These are phyloP conservation scores for Sporothrix humicola DNA, from an alignment of 2,329 filamentous ascomycete genomes.

Conservation along the genomic window DNA sequence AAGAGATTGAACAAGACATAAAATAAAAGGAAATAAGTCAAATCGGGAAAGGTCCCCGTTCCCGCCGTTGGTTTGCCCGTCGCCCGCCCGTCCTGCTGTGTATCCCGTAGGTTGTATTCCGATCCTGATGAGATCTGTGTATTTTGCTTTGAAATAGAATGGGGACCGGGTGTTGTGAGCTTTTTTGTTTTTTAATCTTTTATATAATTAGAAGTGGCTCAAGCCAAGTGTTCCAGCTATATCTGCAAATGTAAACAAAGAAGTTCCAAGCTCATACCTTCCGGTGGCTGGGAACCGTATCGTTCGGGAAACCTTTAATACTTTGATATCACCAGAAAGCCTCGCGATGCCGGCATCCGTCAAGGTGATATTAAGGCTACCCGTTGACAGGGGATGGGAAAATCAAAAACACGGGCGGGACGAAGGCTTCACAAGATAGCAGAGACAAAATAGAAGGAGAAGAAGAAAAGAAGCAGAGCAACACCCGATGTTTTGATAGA, in stretches of 20 bases:
- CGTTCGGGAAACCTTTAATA: not conserved
- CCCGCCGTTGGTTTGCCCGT: conserved; percentile 7
- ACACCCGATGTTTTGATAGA: not conserved
- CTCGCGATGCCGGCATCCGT: conserved; percentile 11
- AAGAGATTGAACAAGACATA: not conserved
- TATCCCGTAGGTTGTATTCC: conserved; percentile 6
- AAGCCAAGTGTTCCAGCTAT: no score
- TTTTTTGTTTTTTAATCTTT: not conserved
- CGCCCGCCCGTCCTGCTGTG: not conserved
- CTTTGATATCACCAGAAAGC: not conserved
- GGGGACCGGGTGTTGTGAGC: no score
- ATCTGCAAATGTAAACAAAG: no score
- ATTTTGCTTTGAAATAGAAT: no score
- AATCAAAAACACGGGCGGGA: not conserved
- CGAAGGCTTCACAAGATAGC: not conserved
- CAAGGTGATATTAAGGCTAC: not conserved
- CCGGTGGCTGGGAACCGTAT: not conserved
- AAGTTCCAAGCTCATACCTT: no score
- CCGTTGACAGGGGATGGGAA: conserved; percentile 8
- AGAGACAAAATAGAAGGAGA: not conserved
- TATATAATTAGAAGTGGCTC: not conserved
- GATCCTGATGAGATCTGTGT: conserved; percentile 17
- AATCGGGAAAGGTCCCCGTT: not conserved
- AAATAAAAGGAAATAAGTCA: no score
- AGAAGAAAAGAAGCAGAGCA: not conserved